Evolutionary conservation across 2,329 filamentous ascomycete species (phyloP).

Genomic region (Neoarthrinium moseri): DNA sequence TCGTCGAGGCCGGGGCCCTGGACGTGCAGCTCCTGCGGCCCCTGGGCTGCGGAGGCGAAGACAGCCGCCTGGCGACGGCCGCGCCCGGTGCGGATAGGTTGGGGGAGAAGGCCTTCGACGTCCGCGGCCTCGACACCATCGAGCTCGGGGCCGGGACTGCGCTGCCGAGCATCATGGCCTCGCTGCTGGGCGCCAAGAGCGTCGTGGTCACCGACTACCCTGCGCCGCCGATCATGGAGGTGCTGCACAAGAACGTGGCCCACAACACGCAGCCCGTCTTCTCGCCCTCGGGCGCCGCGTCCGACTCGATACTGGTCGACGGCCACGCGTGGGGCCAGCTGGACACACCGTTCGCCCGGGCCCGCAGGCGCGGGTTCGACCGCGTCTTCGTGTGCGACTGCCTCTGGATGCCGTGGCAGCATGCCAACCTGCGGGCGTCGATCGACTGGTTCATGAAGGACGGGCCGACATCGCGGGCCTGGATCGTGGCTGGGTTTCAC

Average conservation of each 20-base stretch:
- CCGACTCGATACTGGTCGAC: slow-evolving; percentile 40
- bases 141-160: slow-evolving; percentile 69
- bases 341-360: slow-evolving; percentile 26
- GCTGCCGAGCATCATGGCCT: slow-evolving; percentile 49
- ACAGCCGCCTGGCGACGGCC: too few relatives aligned
- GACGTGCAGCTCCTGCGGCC: background rate
- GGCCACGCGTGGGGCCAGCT: slow-evolving; percentile 67
- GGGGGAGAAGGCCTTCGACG: slow-evolving; percentile 35
- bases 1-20: slow-evolving; percentile 50
- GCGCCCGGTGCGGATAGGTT: too few relatives aligned
- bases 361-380: slow-evolving; percentile 45
- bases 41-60: background rate
- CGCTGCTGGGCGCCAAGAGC: slow-evolving; percentile 44
- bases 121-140: slow-evolving; percentile 51
- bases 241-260: slow-evolving; percentile 56
- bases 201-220: slow-evolving; percentile 70
- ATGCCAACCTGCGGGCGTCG: slow-evolving; percentile 62
- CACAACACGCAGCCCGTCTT: slow-evolving; percentile 42
- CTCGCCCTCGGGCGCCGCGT: slow-evolving; percentile 26
- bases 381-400: slow-evolving; percentile 71
- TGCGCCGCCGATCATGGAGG: slow-evolving; percentile 55
- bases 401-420: slow-evolving; percentile 73
- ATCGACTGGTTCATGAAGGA: slow-evolving; percentile 59
- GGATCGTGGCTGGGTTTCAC: slow-evolving; percentile 71
- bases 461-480: slow-evolving; percentile 46